A percentile compares a stretch with the other conserved stretches of the same genome.
These are phyloP conservation scores for Croton laevigatus DNA, from an alignment of 441 rosid species.

Conservation along the genomic window DNA sequence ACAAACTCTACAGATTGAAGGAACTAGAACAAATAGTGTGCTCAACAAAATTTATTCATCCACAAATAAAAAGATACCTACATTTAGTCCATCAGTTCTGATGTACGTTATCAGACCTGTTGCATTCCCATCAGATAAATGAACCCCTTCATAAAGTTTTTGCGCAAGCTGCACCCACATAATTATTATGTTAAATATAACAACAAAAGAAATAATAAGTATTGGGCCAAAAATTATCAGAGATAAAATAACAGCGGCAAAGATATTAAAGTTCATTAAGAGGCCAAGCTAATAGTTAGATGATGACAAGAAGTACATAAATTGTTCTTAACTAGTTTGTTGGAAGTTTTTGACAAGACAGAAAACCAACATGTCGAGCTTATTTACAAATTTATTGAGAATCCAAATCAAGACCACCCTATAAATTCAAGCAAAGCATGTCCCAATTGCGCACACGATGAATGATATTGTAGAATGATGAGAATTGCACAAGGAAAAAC, in stretches of 20 bases:
- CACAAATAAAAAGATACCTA: slow-evolving; percentile 39
- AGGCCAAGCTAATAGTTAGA: slow-evolving; percentile 7
- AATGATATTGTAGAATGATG: background rate
- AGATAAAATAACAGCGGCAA: background rate
- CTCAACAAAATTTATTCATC: slow-evolving; percentile 5
- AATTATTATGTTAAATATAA: slow-evolving; percentile 16
- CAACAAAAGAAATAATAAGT: background rate
- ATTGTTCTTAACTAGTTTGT: too few relatives aligned
- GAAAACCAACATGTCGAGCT: background rate
- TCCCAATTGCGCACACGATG: background rate
- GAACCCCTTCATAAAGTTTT: slow-evolving; percentile 92
- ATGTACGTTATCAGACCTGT: slow-evolving; percentile 89
- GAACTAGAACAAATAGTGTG: background rate
- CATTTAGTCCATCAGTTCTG: slow-evolving; percentile 98
- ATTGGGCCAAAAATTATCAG: background rate
- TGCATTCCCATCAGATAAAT: slow-evolving; percentile 64
- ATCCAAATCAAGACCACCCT: background rate
- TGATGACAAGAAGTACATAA: background rate
- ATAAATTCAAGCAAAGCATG: background rate
- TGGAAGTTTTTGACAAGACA: too few relatives aligned
- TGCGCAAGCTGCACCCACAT: slow-evolving; percentile 80
- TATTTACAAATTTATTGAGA: background rate
- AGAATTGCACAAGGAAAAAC: background rate
- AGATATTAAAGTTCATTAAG: background rate
- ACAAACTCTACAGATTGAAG: background rate